A percentile compares a stretch with the other conserved stretches of the same genome.
Conservation (phyloP, 2,329 filamentous ascomycete species). For the Monosporascus sp. region DNA sequence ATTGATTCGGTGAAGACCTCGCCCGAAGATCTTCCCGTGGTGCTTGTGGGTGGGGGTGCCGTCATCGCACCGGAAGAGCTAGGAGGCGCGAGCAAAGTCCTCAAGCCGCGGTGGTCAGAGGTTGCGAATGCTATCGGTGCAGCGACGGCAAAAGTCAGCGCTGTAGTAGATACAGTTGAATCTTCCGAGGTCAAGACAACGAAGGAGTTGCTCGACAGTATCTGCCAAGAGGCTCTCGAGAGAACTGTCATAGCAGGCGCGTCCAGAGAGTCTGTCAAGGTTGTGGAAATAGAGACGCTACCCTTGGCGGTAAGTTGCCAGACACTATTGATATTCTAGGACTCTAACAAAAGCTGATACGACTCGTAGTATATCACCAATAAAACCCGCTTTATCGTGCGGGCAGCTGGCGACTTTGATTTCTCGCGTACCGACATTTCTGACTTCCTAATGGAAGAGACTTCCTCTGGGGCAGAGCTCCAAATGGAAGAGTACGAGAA, state of each 20-base stretch:
- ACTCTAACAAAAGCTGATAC: background rate
- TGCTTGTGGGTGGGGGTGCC: constrained; percentile 60
- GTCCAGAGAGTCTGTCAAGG: constrained; percentile 33
- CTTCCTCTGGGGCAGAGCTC: constrained; percentile 3
- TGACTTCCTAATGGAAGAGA: constrained; percentile 6
- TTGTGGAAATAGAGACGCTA: constrained; percentile 49
- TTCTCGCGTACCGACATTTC: constrained; percentile 29
- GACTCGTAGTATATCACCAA: constrained; percentile 40
- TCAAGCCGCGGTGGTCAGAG: constrained; percentile 51
- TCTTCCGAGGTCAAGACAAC: constrained; percentile 38
- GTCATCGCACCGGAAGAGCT: constrained; percentile 52
- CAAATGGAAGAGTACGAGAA: constrained; percentile 20
- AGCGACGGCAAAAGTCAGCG: constrained; percentile 55
- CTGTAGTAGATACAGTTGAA: constrained; percentile 45
- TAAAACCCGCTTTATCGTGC: constrained; percentile 52
- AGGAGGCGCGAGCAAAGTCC: constrained; percentile 48
- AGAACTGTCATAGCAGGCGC: constrained; percentile 42
- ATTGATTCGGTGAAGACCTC: constrained; percentile 61
- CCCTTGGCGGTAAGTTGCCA: constrained; percentile 41
- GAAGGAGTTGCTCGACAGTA: constrained; percentile 32
- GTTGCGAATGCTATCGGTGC: constrained; percentile 63
- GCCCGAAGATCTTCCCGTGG: constrained; percentile 51
- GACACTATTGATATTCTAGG: background rate
- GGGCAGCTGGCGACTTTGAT: constrained; percentile 55
- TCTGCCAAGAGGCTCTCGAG: constrained; percentile 36